phyloP scores from a whole-genome alignment of 2,329 filamentous ascomycete species.

The Sarocladiaceae sp. region DNA sequence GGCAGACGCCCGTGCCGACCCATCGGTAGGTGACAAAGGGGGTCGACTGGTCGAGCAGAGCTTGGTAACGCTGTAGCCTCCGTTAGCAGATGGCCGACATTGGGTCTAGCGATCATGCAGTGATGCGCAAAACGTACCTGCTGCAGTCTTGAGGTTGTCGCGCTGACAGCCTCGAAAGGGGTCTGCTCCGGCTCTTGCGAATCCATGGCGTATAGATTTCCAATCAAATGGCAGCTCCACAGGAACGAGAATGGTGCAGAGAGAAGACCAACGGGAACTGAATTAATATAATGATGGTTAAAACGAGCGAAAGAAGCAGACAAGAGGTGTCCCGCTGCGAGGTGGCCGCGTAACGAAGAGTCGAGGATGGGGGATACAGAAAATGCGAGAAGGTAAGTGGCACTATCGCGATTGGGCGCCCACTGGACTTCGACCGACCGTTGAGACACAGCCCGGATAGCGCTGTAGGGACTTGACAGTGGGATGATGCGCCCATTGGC shows the following conservation, averaged over 20 bases:
- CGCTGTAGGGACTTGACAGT: no score
- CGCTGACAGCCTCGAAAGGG: conserved; percentile 82
- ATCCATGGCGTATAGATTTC: conserved; percentile 56
- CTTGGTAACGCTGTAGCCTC: conserved; percentile 59
- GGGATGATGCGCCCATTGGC: no score
- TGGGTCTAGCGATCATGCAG: not conserved
- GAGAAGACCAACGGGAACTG: not conserved
- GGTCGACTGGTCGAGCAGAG: conserved; percentile 87
- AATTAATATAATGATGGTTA: not conserved
- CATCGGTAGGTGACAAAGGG: conserved; percentile 87
- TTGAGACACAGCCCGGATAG: no score
- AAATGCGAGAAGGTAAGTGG: conserved; percentile 2
- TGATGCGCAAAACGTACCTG: conserved; percentile 48
- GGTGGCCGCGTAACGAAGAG: conserved; percentile 1
- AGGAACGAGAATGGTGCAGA: not conserved
- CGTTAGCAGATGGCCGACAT: no score
- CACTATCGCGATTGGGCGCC: conserved; percentile 6
- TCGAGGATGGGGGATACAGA: conserved; percentile 5
- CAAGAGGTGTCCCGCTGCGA: conserved; percentile 2
- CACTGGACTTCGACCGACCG: conserved; percentile 1
- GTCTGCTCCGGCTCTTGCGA: conserved; percentile 80
- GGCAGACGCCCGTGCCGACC: conserved; percentile 69
- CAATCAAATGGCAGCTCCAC: conserved; percentile 1
- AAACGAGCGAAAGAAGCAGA: conserved; percentile 7
- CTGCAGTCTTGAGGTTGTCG: conserved; percentile 71